phyloP scores from a whole-genome alignment of 495 filamentous ascomycete genomes.

The Pseudomonodictys pantanalensis region DNA sequence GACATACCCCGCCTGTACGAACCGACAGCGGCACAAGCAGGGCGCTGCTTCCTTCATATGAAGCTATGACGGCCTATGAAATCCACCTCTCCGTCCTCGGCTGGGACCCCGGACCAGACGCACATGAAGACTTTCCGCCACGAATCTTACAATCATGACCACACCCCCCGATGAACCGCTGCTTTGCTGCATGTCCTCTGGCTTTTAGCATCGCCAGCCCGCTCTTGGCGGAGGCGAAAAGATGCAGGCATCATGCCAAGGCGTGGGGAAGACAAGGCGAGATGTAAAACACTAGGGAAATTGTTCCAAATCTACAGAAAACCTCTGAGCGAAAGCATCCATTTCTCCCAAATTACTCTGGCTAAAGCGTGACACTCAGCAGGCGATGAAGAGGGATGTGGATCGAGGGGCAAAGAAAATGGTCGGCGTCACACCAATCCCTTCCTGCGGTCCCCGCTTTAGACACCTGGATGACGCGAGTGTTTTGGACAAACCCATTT shows the following conservation, averaged over 20 bases:
- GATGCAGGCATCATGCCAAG: too few relatives aligned
- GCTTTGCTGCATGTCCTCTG: too few relatives aligned
- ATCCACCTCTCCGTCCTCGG: not conserved
- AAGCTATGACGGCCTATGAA: not conserved
- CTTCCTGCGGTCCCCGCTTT: slow-evolving; percentile 10
- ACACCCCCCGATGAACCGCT: too few relatives aligned
- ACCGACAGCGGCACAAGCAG: not conserved
- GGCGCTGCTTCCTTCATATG: not conserved
- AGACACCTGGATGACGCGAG: slow-evolving; percentile 16
- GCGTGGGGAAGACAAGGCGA: too few relatives aligned
- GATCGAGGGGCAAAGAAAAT: not conserved
- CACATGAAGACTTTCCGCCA: too few relatives aligned
- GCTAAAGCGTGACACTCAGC: not conserved
- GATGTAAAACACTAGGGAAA: too few relatives aligned
- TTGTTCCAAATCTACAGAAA: too few relatives aligned
- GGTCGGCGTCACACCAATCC: not conserved
- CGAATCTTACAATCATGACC: too few relatives aligned
- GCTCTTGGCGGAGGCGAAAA: too few relatives aligned
- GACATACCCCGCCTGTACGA: not conserved
- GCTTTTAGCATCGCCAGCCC: too few relatives aligned
- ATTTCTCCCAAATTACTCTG: too few relatives aligned
- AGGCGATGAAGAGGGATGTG: not conserved
- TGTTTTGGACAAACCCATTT: not conserved
- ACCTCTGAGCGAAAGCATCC: too few relatives aligned
- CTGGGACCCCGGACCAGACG: not conserved